A percentile compares a stretch with the other conserved stretches of the same genome.
Evolutionary conservation across 768 basidiomycete species (phyloP).

Genomic region (Leucosporidium creatinivorum): DNA sequence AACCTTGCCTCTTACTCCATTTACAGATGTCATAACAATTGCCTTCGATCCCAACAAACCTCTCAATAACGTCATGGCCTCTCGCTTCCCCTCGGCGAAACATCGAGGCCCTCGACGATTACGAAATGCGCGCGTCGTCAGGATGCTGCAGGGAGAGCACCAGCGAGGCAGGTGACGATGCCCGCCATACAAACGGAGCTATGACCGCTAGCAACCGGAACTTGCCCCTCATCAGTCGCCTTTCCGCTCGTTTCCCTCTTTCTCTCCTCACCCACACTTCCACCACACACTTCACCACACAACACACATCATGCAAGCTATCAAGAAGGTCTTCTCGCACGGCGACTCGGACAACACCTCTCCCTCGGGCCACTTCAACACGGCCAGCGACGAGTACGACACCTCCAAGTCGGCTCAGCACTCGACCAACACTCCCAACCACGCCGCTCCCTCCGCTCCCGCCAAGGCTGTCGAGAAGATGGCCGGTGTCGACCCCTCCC

Average conservation of each 20-base stretch:
- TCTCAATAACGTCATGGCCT: no score
- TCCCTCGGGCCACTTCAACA: not conserved
- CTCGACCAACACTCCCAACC: not conserved
- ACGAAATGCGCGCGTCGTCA: no score
- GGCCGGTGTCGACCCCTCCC: not conserved
- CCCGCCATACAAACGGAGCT: no score
- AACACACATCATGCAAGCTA: not conserved
- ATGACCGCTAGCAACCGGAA: no score
- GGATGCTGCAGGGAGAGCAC: no score
- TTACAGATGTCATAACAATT: no score
- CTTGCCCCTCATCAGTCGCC: no score
- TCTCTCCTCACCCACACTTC: not conserved
- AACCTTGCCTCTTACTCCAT: no score
- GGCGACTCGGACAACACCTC: not conserved
- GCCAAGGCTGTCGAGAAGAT: not conserved
- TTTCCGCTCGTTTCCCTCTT: not conserved
- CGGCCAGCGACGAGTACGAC: not conserved
- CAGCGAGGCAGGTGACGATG: no score
- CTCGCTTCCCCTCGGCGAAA: no score
- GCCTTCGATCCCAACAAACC: no score
- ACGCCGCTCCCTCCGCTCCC: not conserved
- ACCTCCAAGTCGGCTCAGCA: not conserved
- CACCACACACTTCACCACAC: not conserved
- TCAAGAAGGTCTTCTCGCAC: constrained; percentile 30
- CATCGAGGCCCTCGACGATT: no score